Evolutionary conservation across 2,329 filamentous ascomycete species (phyloP), one percentile per base, ranked within the genome.

Genomic region (Pestalotiopsis sp.): DNA sequence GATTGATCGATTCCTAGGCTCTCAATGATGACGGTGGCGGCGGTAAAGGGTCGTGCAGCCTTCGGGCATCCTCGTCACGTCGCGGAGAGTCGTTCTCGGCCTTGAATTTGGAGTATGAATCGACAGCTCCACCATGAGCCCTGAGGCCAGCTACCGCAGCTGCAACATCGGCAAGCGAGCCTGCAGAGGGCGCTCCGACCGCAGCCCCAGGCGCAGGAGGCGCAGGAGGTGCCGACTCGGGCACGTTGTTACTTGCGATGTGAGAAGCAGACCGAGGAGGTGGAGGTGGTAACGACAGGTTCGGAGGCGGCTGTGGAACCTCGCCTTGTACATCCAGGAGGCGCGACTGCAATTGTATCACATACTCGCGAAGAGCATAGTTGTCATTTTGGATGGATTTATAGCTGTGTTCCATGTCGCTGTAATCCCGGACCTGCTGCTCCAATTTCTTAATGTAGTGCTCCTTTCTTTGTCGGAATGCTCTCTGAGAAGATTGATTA

Each of bases 401-500:
- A 80, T 89, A 94, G 67, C 88, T 89, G 70, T 92, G 88, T 72
- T 94, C 92, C 80, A 97, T 88, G 20, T 89, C 86, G 73, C 89
- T 86, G 72, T 89, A 92, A 38, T 96, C 93, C 75, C 93, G 91
- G 64, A 98, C 94, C 78, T 98, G 93, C 77, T 96, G 92, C 81
- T 99, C 96, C 6, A 99, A 87, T 79, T 97, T 97, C 84, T 97
- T 97, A 80, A 99, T 99, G 79, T 99, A 98, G 59, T 93, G 93
- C 81, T 99, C 96, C 79, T 99, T 99, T 70, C 96, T 92, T 82
- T 98, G 94, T 56, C 96, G 93, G 81, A 99, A 99, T 56, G 96
- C 96, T 78, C 96, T 90, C 95, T 99, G 74, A 71, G 30, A 70
- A 20, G 61, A 65, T 26, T 57, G 44, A 52, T 65, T 24, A 65